Conservation (phyloP, 805 yeast genomes). For the Teunomyces funiuensis region DNA sequence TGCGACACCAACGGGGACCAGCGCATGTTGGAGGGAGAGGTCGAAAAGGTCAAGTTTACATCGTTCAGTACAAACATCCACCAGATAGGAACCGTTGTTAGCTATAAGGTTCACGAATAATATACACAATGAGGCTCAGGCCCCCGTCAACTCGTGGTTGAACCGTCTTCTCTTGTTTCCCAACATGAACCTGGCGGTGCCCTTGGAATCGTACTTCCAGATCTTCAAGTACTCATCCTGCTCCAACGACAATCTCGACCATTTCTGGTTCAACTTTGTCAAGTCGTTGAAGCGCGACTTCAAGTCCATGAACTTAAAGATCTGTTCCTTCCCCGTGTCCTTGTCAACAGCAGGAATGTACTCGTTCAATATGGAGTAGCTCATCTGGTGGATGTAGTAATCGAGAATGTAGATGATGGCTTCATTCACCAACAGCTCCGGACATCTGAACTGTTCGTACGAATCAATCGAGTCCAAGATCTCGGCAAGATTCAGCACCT, state of each 20-base stretch:
- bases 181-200: constrained; percentile 52
- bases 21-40: constrained; percentile 49
- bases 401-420: constrained; percentile 59
- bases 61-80: constrained; percentile 68
- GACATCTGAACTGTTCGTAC: constrained; percentile 38
- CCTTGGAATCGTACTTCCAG: constrained; percentile 45
- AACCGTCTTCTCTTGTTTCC: constrained; percentile 49
- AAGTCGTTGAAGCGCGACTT: constrained; percentile 44
- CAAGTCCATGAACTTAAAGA: constrained; percentile 46
- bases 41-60: constrained; percentile 68
- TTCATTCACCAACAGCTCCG: constrained; percentile 46
- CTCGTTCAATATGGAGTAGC: constrained; percentile 48
- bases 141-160: constrained; percentile 11
- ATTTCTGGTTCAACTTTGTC: constrained; percentile 29
- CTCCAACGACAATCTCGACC: constrained; percentile 26
- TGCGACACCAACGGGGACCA: constrained; percentile 64
- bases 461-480: constrained; percentile 35
- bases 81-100: constrained; percentile 70
- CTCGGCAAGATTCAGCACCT: constrained; percentile 15
- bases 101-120: constrained; percentile 42
- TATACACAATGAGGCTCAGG: neutral
- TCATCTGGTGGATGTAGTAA: constrained; percentile 58
- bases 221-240: constrained; percentile 48
- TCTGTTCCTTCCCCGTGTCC: constrained; percentile 44
- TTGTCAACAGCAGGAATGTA: constrained; percentile 38